Evolutionary conservation across 257 asterid species (phyloP).

Genomic region (Cruciata laevipes): DNA sequence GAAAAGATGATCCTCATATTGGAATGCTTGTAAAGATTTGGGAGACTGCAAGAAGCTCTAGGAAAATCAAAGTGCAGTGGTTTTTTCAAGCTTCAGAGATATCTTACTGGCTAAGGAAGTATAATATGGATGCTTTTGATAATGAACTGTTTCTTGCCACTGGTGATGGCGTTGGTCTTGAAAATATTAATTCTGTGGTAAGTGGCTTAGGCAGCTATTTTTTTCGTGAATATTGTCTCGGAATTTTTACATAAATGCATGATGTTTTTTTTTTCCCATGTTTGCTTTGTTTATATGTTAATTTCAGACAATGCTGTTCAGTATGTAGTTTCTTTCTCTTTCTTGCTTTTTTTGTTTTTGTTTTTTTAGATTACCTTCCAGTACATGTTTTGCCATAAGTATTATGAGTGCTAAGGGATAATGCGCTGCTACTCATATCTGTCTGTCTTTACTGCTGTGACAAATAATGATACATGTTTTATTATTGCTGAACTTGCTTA

Average conservation of each 20-base stretch:
- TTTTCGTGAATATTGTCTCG: neutral
- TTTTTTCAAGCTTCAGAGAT: slow-evolving; percentile 74
- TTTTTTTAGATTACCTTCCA: neutral
- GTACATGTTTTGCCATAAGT: neutral
- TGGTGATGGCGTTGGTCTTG: slow-evolving; percentile 66
- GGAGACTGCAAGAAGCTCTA: slow-evolving; percentile 40
- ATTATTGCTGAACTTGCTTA: neutral
- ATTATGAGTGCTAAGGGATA: neutral
- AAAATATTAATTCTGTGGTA: slow-evolving; percentile 64
- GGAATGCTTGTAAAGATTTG: slow-evolving; percentile 72
- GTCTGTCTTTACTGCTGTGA: neutral
- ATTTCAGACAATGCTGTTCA: neutral
- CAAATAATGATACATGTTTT: neutral
- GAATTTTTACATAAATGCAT: neutral
- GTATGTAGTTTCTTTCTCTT: neutral
- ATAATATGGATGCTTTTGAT: slow-evolving; percentile 20
- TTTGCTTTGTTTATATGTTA: neutral
- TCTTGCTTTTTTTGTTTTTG: neutral
- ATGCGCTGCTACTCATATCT: no score
- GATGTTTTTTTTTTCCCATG: no score
- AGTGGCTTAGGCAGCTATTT: neutral
- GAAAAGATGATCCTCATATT: slow-evolving; percentile 43
- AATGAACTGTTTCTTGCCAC: slow-evolving; percentile 79
- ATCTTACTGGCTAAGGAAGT: slow-evolving; percentile 33
- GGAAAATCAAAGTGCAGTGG: slow-evolving; percentile 72